These are phyloP conservation scores for Aspergillus intermedius DNA, from an alignment of 2,329 filamentous ascomycete species.

Conservation along the genomic window DNA sequence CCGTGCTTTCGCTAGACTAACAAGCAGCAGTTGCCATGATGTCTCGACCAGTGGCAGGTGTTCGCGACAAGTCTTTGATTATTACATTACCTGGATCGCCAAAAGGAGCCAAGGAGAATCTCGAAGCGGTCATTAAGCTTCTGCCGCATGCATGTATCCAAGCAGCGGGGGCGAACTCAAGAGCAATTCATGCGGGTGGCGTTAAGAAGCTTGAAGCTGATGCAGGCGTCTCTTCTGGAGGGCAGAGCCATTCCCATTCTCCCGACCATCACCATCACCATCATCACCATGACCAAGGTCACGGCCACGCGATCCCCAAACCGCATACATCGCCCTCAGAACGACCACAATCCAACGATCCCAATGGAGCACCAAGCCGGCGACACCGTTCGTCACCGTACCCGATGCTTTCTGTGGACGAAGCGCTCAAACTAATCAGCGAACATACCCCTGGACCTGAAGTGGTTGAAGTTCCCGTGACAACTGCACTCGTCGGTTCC, in stretches of 20 bases:
- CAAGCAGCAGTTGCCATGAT: constrained; percentile 76
- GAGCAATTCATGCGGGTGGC: constrained; percentile 71
- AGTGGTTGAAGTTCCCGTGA: constrained; percentile 54
- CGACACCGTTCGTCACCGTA: constrained; percentile 83
- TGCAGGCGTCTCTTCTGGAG: constrained; percentile 53
- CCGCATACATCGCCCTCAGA: constrained; percentile 65
- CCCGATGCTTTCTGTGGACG: constrained; percentile 79
- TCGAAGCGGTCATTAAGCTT: constrained; percentile 81
- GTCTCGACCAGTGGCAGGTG: constrained; percentile 86
- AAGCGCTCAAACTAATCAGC: constrained; percentile 68
- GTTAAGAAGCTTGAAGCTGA: constrained; percentile 78
- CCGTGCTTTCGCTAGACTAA: constrained; percentile 16
- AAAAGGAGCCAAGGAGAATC: constrained; percentile 89
- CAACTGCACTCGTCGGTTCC: constrained; percentile 61
- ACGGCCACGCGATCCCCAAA: constrained; percentile 58
- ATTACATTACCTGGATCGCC: constrained; percentile 89
- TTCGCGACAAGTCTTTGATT: constrained; percentile 73
- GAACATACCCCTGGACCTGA: constrained; percentile 62
- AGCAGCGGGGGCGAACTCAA: constrained; percentile 74
- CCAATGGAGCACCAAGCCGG: constrained; percentile 54
- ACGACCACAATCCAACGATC: constrained; percentile 53
- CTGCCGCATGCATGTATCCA: constrained; percentile 92
- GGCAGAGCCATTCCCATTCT: constrained; percentile 16
- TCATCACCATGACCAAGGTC: constrained; percentile 51
- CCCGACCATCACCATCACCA: constrained; percentile 34